A percentile compares a stretch with the other conserved stretches of the same genome.
Conservation (phyloP, 2,329 filamentous ascomycete species). For the Penicillium thymicola region DNA sequence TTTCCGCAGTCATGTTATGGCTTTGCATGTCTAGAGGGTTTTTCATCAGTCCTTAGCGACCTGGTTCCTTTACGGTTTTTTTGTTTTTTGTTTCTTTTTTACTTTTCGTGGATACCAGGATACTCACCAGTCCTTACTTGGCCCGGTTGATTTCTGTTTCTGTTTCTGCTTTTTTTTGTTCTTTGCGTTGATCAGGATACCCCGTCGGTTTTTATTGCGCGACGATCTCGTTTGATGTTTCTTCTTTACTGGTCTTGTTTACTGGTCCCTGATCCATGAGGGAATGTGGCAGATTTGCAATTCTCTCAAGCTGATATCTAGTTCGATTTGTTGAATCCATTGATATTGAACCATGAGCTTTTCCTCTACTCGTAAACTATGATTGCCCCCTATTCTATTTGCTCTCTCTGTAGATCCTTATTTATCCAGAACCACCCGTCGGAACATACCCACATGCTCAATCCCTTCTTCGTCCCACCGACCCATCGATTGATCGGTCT, state of each 20-base stretch:
- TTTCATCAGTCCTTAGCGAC: not conserved
- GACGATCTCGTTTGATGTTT: constrained; percentile 23
- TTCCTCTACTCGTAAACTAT: not conserved
- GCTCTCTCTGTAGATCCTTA: not conserved
- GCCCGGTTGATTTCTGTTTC: constrained; percentile 5
- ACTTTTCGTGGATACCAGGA: not conserved
- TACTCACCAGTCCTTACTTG: not conserved
- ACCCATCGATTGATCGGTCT: constrained; percentile 68
- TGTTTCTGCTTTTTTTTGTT: constrained; percentile 3
- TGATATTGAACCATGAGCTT: not conserved
- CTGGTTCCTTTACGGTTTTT: not conserved
- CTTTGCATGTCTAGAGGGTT: constrained; percentile 2
- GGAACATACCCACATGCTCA: constrained; percentile 81
- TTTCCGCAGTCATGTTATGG: not conserved
- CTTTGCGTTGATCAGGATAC: constrained; percentile 33
- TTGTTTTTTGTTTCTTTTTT: not conserved
- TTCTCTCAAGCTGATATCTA: not conserved
- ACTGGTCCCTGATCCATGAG: constrained; percentile 12
- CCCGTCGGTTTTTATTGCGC: constrained; percentile 31
- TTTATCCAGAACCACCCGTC: constrained; percentile 30
- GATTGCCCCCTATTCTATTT: not conserved
- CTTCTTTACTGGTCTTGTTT: constrained; percentile 8
- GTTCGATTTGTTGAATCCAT: constrained; percentile 3
- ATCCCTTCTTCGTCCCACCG: constrained; percentile 83
- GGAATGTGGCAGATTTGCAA: not conserved